phyloP scores from a whole-genome alignment of 352 stramenopile species.

The Globisporangium viniferum region DNA sequence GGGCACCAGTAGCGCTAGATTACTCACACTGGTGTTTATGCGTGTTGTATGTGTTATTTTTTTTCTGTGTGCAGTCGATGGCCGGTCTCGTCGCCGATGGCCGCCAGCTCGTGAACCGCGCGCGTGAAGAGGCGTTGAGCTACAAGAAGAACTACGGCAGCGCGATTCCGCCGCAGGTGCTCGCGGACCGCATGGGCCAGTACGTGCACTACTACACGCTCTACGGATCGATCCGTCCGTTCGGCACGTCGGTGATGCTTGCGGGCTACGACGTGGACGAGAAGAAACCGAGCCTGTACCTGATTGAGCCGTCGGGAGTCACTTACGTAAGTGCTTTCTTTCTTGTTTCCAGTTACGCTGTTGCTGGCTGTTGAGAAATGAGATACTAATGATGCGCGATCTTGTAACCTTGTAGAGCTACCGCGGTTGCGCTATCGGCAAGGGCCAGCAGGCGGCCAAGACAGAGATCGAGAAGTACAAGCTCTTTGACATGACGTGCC shows the following conservation, averaged over 20 bases:
- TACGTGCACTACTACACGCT: constrained; percentile 99
- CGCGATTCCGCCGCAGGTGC: constrained; percentile 89
- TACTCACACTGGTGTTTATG: not conserved
- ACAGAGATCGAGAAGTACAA: constrained; percentile 99
- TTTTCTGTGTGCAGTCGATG: constrained; percentile 58
- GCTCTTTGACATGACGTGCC: constrained; percentile 92
- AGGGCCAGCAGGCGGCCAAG: constrained; percentile 97
- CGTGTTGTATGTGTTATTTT: not conserved
- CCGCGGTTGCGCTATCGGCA: constrained; percentile 95
- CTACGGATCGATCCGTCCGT: constrained; percentile 96
- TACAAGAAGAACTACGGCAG: constrained; percentile 98
- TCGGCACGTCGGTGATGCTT: constrained; percentile 95
- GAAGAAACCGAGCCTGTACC: constrained; percentile 87
- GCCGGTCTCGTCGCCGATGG: constrained; percentile 95
- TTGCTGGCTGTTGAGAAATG: not conserved
- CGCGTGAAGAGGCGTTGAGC: constrained; percentile 91
- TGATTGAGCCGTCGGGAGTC: constrained; percentile 92
- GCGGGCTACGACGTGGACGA: constrained; percentile 94
- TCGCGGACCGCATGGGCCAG: constrained; percentile 94
- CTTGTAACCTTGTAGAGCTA: constrained; percentile 81
- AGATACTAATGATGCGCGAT: not conserved
- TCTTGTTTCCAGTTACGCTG: not conserved
- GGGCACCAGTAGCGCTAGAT: not conserved
- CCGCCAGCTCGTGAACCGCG: constrained; percentile 94
- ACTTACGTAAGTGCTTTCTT: constrained; percentile 59